Evolutionary conservation across 805 yeast genomes (phyloP).

Genomic region (Monosporozyma unispora): DNA sequence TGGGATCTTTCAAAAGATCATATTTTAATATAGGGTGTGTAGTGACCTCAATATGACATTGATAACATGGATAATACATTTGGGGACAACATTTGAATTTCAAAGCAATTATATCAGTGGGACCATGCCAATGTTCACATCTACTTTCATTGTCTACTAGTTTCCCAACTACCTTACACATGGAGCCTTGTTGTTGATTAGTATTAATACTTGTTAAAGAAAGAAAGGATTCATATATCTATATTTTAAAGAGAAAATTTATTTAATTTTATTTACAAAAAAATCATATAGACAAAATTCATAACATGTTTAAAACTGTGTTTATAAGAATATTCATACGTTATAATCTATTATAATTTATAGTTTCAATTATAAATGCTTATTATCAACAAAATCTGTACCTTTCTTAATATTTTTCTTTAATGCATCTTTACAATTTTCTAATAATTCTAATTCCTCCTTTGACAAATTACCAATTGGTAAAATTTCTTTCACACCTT

Average conservation of each 20-base stretch:
- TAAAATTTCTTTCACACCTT: constrained; percentile 80
- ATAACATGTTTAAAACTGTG: too few species aligned
- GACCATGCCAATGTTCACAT: constrained; percentile 29
- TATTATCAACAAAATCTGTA: constrained; percentile 55
- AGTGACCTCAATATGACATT: constrained; percentile 22
- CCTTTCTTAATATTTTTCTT: constrained; percentile 91
- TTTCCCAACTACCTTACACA: constrained; percentile 10
- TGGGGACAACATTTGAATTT: constrained; percentile 27
- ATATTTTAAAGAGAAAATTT: neutral
- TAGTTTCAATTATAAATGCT: constrained; percentile 5
- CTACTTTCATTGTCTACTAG: constrained; percentile 23
- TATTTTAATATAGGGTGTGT: constrained; percentile 13
- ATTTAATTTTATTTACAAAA: neutral
- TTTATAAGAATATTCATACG: too few species aligned
- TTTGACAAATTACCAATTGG: constrained; percentile 60
- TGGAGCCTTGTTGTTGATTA: neutral
- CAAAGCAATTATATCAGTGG: constrained; percentile 25
- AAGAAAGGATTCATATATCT: neutral
- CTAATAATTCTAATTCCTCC: constrained; percentile 79
- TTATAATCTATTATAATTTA: too few species aligned
- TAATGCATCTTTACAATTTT: constrained; percentile 79
- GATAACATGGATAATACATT: constrained; percentile 23
- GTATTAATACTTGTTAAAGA: too few species aligned
- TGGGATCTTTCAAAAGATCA: constrained; percentile 6
- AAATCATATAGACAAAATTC: too few species aligned